Percentiles rank a stretch among this genome's conserved stretches.
phyloP scores from a whole-genome alignment of 371 early-diverging fungal genomes.

The Sporodiniella umbellata region DNA sequence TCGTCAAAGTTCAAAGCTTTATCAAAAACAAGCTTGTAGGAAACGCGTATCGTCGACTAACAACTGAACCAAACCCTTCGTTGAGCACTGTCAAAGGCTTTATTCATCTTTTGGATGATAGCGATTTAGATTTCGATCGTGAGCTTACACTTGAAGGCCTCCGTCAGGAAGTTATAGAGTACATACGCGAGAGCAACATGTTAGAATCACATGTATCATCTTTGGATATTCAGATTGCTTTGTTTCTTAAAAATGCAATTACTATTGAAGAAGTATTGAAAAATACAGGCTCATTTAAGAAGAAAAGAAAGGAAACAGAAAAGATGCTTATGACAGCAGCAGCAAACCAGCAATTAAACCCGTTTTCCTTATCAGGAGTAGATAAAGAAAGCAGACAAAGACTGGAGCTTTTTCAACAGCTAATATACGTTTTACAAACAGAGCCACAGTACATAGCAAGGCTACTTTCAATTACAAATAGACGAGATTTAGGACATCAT shows the following conservation, averaged over 20 bases:
- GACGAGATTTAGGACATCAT: slow-evolving; percentile 41
- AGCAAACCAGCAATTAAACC: slow-evolving; percentile 14
- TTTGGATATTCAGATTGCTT: slow-evolving; percentile 94
- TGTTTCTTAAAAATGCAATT: slow-evolving; percentile 96
- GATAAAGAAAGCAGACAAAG: slow-evolving; percentile 83
- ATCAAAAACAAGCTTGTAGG: slow-evolving; percentile 79
- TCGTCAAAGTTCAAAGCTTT: slow-evolving; percentile 83
- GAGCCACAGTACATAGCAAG: slow-evolving; percentile 90
- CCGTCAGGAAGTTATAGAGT: slow-evolving; percentile 80
- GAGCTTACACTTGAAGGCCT: slow-evolving; percentile 87
- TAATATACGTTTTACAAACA: slow-evolving; percentile 96
- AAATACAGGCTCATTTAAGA: slow-evolving; percentile 53
- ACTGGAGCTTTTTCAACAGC: slow-evolving; percentile 81
- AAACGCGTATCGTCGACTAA: slow-evolving; percentile 78
- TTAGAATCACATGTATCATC: slow-evolving; percentile 82
- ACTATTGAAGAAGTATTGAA: slow-evolving; percentile 89
- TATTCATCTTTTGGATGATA: slow-evolving; percentile 87
- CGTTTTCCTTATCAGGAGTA: slow-evolving; percentile 58
- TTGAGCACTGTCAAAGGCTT: slow-evolving; percentile 82
- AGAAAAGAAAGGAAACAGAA: slow-evolving; percentile 49
- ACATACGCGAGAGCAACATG: slow-evolving; percentile 87
- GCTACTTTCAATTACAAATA: slow-evolving; percentile 77
- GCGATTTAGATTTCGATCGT: slow-evolving; percentile 88
- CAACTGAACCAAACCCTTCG: slow-evolving; percentile 74
- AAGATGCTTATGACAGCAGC: slow-evolving; percentile 32